Conservation (phyloP, 257 asterid species). For the Solanum lycopersicoides region DNA sequence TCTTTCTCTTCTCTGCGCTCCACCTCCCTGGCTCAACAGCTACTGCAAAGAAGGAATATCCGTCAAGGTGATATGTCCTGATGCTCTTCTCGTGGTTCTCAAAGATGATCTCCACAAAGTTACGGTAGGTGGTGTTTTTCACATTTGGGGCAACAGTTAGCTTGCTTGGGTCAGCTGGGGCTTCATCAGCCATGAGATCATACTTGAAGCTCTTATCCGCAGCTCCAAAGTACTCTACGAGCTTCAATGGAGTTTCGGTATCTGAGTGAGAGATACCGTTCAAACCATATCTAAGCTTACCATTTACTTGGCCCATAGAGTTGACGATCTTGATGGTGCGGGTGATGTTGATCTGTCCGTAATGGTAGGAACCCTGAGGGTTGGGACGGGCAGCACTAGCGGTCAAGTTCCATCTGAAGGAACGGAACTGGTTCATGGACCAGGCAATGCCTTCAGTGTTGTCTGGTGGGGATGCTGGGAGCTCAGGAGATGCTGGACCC, state of each 20-base stretch:
- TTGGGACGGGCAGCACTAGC: constrained; percentile 57
- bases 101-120: constrained; percentile 23
- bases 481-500: constrained; percentile 23
- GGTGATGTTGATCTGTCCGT: constrained; percentile 49
- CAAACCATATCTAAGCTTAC: constrained; percentile 40
- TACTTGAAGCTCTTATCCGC: constrained; percentile 28
- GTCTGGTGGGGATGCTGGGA: constrained; percentile 40
- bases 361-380: constrained; percentile 54
- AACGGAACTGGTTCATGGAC: constrained; percentile 26
- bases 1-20: constrained; percentile 48
- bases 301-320: constrained; percentile 10
- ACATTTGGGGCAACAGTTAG: constrained; percentile 23
- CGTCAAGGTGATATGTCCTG: constrained; percentile 45
- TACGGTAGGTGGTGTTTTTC: constrained; percentile 27
- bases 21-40: constrained; percentile 46
- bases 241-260: constrained; percentile 38
- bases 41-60: constrained; percentile 47
- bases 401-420: constrained; percentile 51
- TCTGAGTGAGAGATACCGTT: constrained; percentile 42
- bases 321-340: constrained; percentile 40
- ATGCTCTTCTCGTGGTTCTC: constrained; percentile 32
- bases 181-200: constrained; percentile 32
- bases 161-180: constrained; percentile 2
- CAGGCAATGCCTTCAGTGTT: constrained; percentile 21
- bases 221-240: constrained; percentile 35